Evolutionary conservation across 305 asterid genomes (phyloP), one percentile per base, ranked within the genome.

Genomic region (Plantago coronopus): DNA sequence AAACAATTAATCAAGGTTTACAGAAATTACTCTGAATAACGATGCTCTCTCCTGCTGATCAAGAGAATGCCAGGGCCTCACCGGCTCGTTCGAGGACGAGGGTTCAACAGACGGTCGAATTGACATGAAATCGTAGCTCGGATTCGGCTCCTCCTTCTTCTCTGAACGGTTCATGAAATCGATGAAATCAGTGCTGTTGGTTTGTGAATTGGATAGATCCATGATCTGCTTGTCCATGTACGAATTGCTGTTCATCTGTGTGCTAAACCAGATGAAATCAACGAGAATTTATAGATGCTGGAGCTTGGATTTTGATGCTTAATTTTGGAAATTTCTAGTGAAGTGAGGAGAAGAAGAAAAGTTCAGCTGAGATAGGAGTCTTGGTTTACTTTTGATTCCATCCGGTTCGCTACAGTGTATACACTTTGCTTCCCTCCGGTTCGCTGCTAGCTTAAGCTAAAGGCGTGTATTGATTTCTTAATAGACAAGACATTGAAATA

Each of bases 141-240:
- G 82, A 34, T 69, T 70, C 62, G 79, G 63, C 76, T 80, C 69
- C 77, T 63, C 73, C 20, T 71, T 75, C 73, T 72, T 75, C 62
- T 74, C 85, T 20, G 78, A 71, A 17, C 83, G 85, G 57, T 83
- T 85, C 76, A 78, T 76, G 72, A 91, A 83, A 79, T 83, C 89
- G 81, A 80, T 81, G 74, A 85, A 85, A 46, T 83, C 91, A 17
- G 47, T 48, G 44, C 34, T 55, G 75, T 16, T 48, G 64, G 47
- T 42, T 67, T 80, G 89, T 2, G 94, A 85, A 77, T 79, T 84
- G 21, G 94, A 82, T 68, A 88, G 94, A 86, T 88, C 95, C 98
- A 88, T 91, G 84, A 88, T 88, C 87, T 88, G 98, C 77, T 91
- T 91, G 82, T 91, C 96, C 96, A 87, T 88, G 64, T 71, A 85